phyloP scores from a whole-genome alignment of 2,329 filamentous ascomycete species.

The Colletotrichum liaoningense region DNA sequence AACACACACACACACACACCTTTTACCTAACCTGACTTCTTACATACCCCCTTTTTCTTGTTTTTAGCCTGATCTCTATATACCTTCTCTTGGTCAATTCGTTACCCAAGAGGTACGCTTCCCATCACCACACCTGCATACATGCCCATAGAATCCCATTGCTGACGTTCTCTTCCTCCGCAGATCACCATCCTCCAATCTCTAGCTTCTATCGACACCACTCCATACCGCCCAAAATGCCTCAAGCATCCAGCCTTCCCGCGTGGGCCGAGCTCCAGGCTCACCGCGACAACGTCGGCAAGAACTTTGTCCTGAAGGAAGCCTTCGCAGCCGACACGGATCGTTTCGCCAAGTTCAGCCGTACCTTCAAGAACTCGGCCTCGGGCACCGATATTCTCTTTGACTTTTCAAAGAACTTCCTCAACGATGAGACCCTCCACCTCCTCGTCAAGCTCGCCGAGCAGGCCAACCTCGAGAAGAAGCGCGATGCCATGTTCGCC shows the following conservation, averaged over 20 bases:
- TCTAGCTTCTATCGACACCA: background rate
- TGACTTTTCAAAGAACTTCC: conserved; percentile 99
- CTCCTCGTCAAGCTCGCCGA: conserved; percentile 90
- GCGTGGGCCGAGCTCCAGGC: conserved; percentile 92
- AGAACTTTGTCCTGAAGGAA: conserved; percentile 92
- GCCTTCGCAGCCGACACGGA: conserved; percentile 89
- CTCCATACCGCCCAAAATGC: conserved; percentile 63
- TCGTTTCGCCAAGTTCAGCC: conserved; percentile 91
- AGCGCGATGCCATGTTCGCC: conserved; percentile 96
- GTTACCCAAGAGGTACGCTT: background rate
- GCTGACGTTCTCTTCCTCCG: background rate
- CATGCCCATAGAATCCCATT: background rate
- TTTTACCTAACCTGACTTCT: background rate
- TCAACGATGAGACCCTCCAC: conserved; percentile 90
- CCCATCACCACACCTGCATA: background rate
- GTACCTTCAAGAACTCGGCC: conserved; percentile 81
- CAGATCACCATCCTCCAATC: background rate
- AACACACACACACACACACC: background rate
- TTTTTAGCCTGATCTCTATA: background rate
- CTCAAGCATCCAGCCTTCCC: conserved; percentile 86
- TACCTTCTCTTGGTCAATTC: background rate
- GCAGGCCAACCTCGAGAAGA: conserved; percentile 90
- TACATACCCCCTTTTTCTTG: background rate
- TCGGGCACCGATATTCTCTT: conserved; percentile 91
- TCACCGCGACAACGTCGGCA: conserved; percentile 87